phyloP scores from a whole-genome alignment of 345 rosid species.

The Lepidium sativum region DNA sequence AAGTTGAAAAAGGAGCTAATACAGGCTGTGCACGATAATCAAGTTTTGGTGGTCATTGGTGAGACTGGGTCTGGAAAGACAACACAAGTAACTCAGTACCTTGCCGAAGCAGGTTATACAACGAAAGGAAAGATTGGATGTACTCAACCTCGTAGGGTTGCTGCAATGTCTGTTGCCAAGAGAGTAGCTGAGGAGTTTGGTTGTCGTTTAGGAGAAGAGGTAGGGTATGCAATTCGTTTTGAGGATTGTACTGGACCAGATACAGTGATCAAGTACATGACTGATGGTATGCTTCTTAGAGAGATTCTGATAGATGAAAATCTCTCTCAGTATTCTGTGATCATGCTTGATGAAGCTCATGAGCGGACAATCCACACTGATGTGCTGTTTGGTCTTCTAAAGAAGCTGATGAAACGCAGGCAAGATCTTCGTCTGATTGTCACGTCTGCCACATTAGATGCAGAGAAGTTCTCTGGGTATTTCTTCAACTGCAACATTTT shows the following conservation, averaged over 20 bases:
- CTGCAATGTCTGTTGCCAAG: constrained; percentile 84
- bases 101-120: constrained; percentile 74
- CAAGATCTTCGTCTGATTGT: constrained; percentile 65
- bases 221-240: constrained; percentile 76
- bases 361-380: constrained; percentile 85
- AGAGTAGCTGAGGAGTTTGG: constrained; percentile 93
- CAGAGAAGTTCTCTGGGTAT: constrained; percentile 75
- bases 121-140: constrained; percentile 72
- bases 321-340: constrained; percentile 68
- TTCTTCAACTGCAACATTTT: constrained; percentile 75
- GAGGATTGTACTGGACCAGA: constrained; percentile 87
- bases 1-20: constrained; percentile 75
- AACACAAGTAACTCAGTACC: constrained; percentile 81
- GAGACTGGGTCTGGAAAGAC: constrained; percentile 90
- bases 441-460: constrained; percentile 78
- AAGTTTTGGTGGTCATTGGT: constrained; percentile 74
- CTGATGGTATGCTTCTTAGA: constrained; percentile 79
- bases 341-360: constrained; percentile 88
- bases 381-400: constrained; percentile 75
- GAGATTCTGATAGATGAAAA: constrained; percentile 58
- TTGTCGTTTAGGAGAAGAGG: constrained; percentile 76
- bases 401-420: constrained; percentile 59
- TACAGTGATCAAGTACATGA: constrained; percentile 83
- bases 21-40: constrained; percentile 83
- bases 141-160: constrained; percentile 86